Evolutionary conservation across 2,329 filamentous ascomycete genomes (phyloP).

Genomic region (Hypoxylon sp.): DNA sequence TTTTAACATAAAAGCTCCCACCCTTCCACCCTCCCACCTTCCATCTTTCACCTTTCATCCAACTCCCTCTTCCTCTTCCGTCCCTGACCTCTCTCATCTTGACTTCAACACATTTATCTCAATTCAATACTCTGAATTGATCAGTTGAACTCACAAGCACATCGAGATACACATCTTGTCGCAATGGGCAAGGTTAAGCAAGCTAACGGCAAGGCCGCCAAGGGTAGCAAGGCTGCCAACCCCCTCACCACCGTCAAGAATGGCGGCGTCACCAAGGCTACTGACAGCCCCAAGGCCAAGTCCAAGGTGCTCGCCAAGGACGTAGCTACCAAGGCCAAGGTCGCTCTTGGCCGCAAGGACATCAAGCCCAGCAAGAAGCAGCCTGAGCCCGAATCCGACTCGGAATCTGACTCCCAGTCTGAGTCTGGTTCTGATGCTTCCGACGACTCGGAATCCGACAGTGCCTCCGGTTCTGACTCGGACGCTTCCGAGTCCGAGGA

Average conservation of each 20-base stretch:
- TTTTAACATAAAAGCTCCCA: slow-evolving; percentile 33
- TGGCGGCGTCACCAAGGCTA: slow-evolving; percentile 71
- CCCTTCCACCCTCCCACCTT: no score
- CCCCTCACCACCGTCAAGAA: slow-evolving; percentile 66
- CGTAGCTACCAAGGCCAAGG: slow-evolving; percentile 56
- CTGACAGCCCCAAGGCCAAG: slow-evolving; percentile 70
- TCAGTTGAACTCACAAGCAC: not conserved
- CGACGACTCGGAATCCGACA: slow-evolving; percentile 38
- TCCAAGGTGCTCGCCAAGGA: slow-evolving; percentile 73
- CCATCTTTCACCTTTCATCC: slow-evolving; percentile 8
- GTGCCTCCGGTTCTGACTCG: slow-evolving; percentile 36
- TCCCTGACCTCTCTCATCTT: slow-evolving; percentile 1
- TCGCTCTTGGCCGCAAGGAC: slow-evolving; percentile 44
- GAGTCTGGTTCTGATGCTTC: slow-evolving; percentile 34
- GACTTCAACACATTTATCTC: not conserved
- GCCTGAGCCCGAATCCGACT: slow-evolving; percentile 50
- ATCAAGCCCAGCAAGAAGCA: slow-evolving; percentile 48
- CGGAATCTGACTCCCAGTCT: slow-evolving; percentile 47
- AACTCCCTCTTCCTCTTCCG: not conserved
- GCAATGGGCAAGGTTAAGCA: slow-evolving; percentile 74
- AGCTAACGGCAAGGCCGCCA: slow-evolving; percentile 60
- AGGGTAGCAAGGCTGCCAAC: slow-evolving; percentile 61
- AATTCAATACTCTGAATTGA: no score
- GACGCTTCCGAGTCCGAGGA: slow-evolving; percentile 43
- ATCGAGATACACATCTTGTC: slow-evolving; percentile 23